A percentile compares a stretch with the other conserved stretches of the same genome.
These are phyloP conservation scores for Colletotrichum filicis DNA, from an alignment of 2,329 filamentous ascomycete genomes.

Conservation along the genomic window DNA sequence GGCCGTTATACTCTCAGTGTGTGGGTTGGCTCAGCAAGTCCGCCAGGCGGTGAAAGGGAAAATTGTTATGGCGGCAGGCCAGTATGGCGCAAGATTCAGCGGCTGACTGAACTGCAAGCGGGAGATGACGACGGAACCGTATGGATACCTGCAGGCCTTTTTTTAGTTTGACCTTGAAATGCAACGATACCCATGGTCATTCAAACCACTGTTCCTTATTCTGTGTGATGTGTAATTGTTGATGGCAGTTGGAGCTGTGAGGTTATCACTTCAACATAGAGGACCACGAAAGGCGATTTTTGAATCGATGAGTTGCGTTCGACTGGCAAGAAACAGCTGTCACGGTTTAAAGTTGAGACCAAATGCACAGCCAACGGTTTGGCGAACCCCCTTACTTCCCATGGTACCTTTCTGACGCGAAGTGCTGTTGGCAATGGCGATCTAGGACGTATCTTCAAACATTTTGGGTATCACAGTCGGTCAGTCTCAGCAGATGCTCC, in stretches of 20 bases:
- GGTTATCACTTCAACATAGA: background rate
- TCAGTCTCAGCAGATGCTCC: background rate
- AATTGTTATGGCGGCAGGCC: slow-evolving; percentile 26
- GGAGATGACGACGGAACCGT: slow-evolving; percentile 17
- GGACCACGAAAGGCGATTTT: background rate
- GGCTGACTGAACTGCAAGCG: slow-evolving; percentile 19
- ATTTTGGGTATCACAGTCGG: background rate
- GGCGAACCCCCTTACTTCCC: background rate
- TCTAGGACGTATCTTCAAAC: background rate
- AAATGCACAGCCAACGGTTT: background rate
- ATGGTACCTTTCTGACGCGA: background rate
- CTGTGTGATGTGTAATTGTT: background rate
- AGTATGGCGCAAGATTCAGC: slow-evolving; percentile 20
- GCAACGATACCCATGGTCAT: slow-evolving; percentile 38
- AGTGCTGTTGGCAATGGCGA: background rate
- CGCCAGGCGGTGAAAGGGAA: slow-evolving; percentile 15
- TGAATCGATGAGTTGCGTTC: background rate
- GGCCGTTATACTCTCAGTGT: slow-evolving; percentile 20
- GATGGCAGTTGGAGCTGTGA: background rate
- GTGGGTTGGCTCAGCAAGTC: slow-evolving; percentile 11
- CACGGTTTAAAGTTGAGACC: background rate
- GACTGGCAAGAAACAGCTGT: background rate
- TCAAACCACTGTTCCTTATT: background rate
- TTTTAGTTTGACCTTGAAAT: slow-evolving; percentile 35
- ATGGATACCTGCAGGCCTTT: slow-evolving; percentile 10